These are phyloP conservation scores for Mycena vitilis DNA, from an alignment of 768 basidiomycete genomes.

Conservation along the genomic window DNA sequence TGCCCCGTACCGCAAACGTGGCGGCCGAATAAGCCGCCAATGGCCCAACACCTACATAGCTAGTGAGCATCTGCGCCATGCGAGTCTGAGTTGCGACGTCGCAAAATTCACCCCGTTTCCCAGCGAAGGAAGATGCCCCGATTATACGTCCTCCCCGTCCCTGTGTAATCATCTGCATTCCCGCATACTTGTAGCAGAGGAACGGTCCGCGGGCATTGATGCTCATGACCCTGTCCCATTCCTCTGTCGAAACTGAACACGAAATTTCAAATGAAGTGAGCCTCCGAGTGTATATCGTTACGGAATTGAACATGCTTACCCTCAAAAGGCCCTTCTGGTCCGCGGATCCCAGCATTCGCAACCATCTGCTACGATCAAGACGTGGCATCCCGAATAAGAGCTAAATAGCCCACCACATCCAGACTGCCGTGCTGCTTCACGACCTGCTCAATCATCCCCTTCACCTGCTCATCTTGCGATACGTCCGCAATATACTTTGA, in stretches of 20 bases:
- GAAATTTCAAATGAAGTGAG: not conserved
- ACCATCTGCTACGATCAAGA: conserved; percentile 40
- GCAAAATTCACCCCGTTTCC: conserved; percentile 48
- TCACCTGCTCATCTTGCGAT: conserved; percentile 40
- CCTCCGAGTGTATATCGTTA: not conserved
- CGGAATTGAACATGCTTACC: conserved; percentile 17
- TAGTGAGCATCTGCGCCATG: not conserved
- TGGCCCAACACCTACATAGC: conserved; percentile 7
- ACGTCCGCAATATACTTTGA: conserved; percentile 33
- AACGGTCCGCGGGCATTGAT: conserved; percentile 48
- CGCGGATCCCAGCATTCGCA: conserved; percentile 45
- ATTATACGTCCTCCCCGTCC: conserved; percentile 53
- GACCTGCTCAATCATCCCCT: conserved; percentile 37
- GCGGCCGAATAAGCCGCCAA: conserved; percentile 47
- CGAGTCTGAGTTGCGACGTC: too few relatives aligned
- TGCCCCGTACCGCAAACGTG: conserved; percentile 57
- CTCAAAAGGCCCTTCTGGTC: not conserved
- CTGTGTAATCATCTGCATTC: conserved; percentile 51
- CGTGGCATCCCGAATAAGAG: too few relatives aligned
- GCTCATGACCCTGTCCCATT: conserved; percentile 40
- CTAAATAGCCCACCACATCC: conserved; percentile 43
- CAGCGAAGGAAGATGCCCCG: conserved; percentile 52
- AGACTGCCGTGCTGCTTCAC: conserved; percentile 40
- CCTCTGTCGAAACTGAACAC: conserved; percentile 27
- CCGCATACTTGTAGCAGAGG: conserved; percentile 52